Conservation (phyloP, 164 flowering plant genomes). For the Malania oleifera region DNA sequence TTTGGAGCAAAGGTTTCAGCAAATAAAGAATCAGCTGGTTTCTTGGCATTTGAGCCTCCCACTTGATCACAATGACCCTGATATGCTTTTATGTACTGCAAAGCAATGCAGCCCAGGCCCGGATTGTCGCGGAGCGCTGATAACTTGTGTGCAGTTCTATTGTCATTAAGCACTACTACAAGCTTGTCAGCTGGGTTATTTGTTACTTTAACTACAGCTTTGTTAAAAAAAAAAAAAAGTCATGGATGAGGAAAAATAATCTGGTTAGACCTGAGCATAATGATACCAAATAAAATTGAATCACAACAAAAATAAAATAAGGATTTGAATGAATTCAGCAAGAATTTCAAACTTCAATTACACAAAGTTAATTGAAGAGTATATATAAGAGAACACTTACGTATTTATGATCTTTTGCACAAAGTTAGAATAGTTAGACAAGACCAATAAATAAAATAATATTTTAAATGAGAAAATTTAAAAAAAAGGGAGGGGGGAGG, state of each 20-base stretch:
- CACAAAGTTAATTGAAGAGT: no score
- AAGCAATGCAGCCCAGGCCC: slow-evolving; percentile 85
- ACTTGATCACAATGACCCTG: slow-evolving; percentile 67
- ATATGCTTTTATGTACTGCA: slow-evolving; percentile 92
- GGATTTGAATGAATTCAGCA: not conserved
- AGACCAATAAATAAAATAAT: no score
- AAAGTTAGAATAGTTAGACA: no score
- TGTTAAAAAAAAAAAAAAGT: not conserved
- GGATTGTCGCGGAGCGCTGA: slow-evolving; percentile 57
- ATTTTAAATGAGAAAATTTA: no score
- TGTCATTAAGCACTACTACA: slow-evolving; percentile 51
- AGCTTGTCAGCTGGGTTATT: slow-evolving; percentile 86
- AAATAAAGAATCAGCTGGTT: slow-evolving; percentile 62
- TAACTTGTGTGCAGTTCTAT: slow-evolving; percentile 64
- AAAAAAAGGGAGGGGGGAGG: no score
- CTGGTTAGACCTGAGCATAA: not conserved
- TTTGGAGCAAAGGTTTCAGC: slow-evolving; percentile 81
- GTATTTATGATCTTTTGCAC: no score
- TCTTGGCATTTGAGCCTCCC: slow-evolving; percentile 56
- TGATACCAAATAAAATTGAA: not conserved
- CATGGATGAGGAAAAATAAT: not conserved
- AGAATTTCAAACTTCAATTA: no score
- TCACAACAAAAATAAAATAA: not conserved
- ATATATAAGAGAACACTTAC: no score
- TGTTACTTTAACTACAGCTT: slow-evolving; percentile 37